Percentiles rank a stretch among this genome's conserved stretches.
Evolutionary conservation across 2,329 filamentous ascomycete genomes (phyloP).

Genomic region (Sporothrix dimorphospora): DNA sequence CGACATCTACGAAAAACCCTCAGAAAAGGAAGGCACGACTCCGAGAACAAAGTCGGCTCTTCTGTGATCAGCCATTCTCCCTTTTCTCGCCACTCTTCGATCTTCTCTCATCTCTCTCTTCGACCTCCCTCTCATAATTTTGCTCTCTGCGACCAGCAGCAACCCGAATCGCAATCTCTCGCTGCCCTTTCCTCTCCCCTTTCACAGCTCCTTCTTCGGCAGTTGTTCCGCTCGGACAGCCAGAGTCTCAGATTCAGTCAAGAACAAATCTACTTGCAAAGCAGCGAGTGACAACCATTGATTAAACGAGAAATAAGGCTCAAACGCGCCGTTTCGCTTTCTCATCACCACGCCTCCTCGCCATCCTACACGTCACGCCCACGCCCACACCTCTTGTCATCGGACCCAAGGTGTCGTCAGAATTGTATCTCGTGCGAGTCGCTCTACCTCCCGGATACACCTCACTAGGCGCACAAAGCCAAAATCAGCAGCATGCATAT

Average conservation of each 20-base stretch:
- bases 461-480: neutral
- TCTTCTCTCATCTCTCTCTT: neutral
- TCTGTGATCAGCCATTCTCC: neutral
- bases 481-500: slow-evolving; percentile 5
- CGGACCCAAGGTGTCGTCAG: neutral
- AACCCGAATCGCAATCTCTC: neutral
- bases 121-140: neutral
- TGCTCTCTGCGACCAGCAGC: neutral
- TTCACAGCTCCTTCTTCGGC: too few relatives aligned
- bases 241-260: neutral
- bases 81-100: neutral
- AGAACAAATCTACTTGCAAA: neutral
- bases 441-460: neutral
- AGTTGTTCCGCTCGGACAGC: neutral
- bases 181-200: too few relatives aligned
- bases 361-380: neutral
- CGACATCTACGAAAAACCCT: neutral
- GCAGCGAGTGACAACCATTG: neutral
- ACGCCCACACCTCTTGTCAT: neutral
- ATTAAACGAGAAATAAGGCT: neutral
- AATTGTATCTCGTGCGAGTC: neutral
- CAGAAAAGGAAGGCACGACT: neutral
- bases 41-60: neutral
- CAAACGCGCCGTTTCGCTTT: neutral
- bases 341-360: neutral